Conservation (phyloP, 2,329 filamentous ascomycete genomes). For the Blastomyces emzantsi region DNA sequence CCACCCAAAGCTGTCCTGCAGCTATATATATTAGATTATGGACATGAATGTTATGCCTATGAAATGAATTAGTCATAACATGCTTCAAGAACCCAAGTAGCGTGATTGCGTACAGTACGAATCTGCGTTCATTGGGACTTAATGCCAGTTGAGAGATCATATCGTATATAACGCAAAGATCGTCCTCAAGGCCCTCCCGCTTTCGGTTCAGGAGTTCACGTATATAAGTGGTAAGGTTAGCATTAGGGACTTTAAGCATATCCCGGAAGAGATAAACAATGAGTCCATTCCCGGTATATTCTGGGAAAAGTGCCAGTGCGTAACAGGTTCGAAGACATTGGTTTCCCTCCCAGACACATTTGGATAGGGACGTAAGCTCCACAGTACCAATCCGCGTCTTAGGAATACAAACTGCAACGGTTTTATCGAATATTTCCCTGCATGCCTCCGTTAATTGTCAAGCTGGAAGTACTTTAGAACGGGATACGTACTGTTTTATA, state of each 20-base stretch:
- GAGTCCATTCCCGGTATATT: background rate
- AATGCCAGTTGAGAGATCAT: background rate
- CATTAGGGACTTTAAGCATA: background rate
- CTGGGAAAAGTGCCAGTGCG: background rate
- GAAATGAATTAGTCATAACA: background rate
- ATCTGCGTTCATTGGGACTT: background rate
- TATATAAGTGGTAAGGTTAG: background rate
- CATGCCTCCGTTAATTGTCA: background rate
- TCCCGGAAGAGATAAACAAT: background rate
- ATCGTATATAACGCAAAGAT: background rate
- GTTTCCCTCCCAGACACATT: background rate
- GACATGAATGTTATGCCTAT: background rate
- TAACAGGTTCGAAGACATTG: background rate
- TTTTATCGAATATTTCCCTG: background rate
- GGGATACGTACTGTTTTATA: background rate
- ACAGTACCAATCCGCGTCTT: background rate
- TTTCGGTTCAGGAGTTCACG: background rate
- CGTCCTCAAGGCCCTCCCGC: background rate
- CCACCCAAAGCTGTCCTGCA: background rate
- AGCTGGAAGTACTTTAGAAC: background rate
- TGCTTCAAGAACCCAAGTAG: background rate
- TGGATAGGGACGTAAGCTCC: background rate
- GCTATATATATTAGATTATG: background rate
- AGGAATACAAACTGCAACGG: background rate
- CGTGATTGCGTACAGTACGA: background rate